Base-by-base conservation (phyloP, 768 basidiomycete genomes). In the Coprinellus aureogranulatus region DNA sequence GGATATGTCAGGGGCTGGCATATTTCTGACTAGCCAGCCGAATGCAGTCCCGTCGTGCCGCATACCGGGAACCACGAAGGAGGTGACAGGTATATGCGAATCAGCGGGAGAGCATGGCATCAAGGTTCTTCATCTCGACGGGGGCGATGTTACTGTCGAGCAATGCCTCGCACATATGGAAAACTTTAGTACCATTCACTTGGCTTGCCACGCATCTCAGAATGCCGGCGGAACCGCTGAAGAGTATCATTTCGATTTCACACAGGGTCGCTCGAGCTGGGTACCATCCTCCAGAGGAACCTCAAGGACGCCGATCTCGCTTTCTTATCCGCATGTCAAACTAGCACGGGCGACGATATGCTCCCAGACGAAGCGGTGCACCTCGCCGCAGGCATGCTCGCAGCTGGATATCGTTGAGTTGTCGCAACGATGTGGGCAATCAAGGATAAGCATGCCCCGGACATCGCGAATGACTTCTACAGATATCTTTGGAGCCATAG, bases 371-470 rank as follows among this genome's bases (percentile, higher is more conserved):
- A 64, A 54, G 69, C 67, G 0, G 66, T 77, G 1, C 74, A 77
- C 65, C 59, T 78, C 1, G 72, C 74, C 0, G 71, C 75, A 1
- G 75, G 75, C 4, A 76, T 77, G 74, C 58, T 72, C 54, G 54
- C 65, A 27, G 68, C 64, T 10, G 68, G 68, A 16, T 67, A 64
- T 59, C 51, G 61, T n/a, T 50, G 74, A 22, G 72, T 74, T 5
- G 60, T 78, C 10, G 75, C 63, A 3, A 77, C 77, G 20, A 72
- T 77, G 70, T 77, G 77, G 76, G 66, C 67, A 4, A 73, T 76
- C 46, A 53, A 34, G 16, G 64, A 63, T 27, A 27, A 40, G 14
- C 30, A 59, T 42, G 64, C 59, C 12, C 51, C 58, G 18, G 31
- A 39, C 1, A 25, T 65, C 20, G 62, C 64, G 20, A 47, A 55